Evolutionary conservation across 352 stramenopile genomes (phyloP), one percentile per base, ranked within the genome.

Genomic region (Globisporangium middletonii): DNA sequence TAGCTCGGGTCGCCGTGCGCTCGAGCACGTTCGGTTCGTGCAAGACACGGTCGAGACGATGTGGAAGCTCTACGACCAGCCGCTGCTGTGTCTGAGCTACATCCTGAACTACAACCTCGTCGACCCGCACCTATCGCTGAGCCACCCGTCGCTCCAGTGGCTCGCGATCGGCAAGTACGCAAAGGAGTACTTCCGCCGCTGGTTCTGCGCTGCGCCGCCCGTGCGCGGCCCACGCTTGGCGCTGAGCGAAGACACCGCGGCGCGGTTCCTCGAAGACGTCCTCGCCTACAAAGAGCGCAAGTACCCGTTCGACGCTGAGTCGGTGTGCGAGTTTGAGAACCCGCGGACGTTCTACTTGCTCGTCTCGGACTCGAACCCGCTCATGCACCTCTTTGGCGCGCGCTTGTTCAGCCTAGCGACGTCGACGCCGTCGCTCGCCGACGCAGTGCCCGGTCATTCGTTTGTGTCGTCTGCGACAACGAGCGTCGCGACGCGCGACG

Each of bases 51-150:
- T 91, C 9, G 77, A 86, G 68, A 75, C 72, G 38, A 81, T 84
- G 55, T 92, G 81, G 81, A 83, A 80, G 53, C 60, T 92, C 35
- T 92, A 88, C 51, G 81, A 92, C 49, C 77, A 88, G 43, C 76
- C 76, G 30, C 61, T 92, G 3, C 78, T 89, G 72, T 67, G 88
- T 13, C 51, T 92, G 53, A 71, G 71, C 55, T 92, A 88, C 63
- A 84, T 73, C 15, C 71, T 92, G 52, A 79, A 92, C 59, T 92
- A 89, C 61, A 86, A 84, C 57, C 71, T 92, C 19, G 59, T 79
- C 28, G 60, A 79, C 1, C 65, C 70, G 41, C 66, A 79, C 38
- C 46, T 89, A 35, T 71, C 74, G 18, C 61, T 71, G 3, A 75
- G 76, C 35, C 69, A 88, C 16, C 63, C 75, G 28, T 67, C 72